Evolutionary conservation across 2,329 filamentous ascomycete species (phyloP), one percentile per base, ranked within the genome.

Genomic region (Aureobasidium lini): DNA sequence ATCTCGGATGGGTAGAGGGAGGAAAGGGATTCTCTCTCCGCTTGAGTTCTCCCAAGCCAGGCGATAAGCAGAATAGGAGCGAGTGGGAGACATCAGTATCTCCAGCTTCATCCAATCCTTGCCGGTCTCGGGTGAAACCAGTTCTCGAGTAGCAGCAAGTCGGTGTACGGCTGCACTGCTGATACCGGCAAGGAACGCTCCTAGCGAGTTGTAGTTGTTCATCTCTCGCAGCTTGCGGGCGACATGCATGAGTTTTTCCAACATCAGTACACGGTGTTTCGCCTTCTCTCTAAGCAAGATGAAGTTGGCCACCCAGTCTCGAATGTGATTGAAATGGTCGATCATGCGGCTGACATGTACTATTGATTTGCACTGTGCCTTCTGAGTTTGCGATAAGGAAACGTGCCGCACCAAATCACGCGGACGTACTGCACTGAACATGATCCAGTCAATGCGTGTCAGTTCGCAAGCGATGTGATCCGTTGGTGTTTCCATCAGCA

Each of bases 191-290:
- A 99, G 83, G 37, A 99, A 85, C 7, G 94, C 93, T n/a, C 92
- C 93, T 1, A 99, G 79, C 0, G 91, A 89, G 71, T 97, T 97
- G 78, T 97, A 99, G 73, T 99, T 97, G 77, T 97, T 96, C 62
- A 96, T 77, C 69, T 92, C 87, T 40, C 94, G 88, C 52, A 99
- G 78, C 75, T 91, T 93, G 68, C 75, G 72, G 37, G 93, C 92
- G 66, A 99, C 85, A 54, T 83, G 84, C 90, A 97, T 97, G 71
- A 96, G 96, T 71, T 96, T 96, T 71, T 96, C 93, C 59, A 99
- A 76, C 76, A 94, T 93, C 63, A 88, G 82, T 2, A 91, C 92
- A 63, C 94, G 84, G 71, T 99, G 94, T 73, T 97, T 97, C 10
- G 94, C 87, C 76, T 99, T 99, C 70, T 97, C 93, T 63, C 93